Evolutionary conservation across 2,329 filamentous ascomycete species (phyloP).

Genomic region (Shiraia bambusicola): DNA sequence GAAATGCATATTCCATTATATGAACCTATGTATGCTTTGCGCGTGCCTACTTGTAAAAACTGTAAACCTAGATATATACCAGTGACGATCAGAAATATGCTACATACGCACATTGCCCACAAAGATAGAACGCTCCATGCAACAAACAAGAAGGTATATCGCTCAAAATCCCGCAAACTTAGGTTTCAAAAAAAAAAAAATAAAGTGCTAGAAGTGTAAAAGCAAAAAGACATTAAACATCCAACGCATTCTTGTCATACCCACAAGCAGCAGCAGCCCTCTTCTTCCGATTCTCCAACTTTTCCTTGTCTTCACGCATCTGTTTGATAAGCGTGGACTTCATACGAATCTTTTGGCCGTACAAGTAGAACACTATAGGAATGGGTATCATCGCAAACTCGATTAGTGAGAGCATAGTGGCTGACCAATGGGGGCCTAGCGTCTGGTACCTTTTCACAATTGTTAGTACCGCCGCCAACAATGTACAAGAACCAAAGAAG

Average conservation of each 20-base stretch:
- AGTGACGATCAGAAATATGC: too few relatives aligned
- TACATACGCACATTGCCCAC: too few relatives aligned
- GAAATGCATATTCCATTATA: too few relatives aligned
- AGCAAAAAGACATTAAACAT: too few relatives aligned
- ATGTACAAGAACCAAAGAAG: too few relatives aligned
- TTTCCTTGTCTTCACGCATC: constrained; percentile 49
- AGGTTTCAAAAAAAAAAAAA: too few relatives aligned
- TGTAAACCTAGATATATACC: too few relatives aligned
- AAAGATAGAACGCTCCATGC: too few relatives aligned
- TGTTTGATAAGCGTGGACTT: constrained; percentile 56
- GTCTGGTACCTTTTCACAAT: constrained; percentile 54
- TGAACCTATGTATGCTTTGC: too few relatives aligned
- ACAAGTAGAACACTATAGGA: constrained; percentile 73
- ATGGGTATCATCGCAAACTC: constrained; percentile 76
- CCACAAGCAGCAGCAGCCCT: constrained; percentile 20
- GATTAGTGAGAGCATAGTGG: constrained; percentile 71
- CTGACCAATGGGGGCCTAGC: constrained; percentile 76
- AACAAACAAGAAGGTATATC: not conserved
- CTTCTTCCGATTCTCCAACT: constrained; percentile 44
- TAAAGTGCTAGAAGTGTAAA: too few relatives aligned
- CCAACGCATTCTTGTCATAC: too few relatives aligned
- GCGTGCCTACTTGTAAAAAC: too few relatives aligned
- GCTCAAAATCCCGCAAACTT: not conserved
- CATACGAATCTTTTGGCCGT: constrained; percentile 58
- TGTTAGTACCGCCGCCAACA: constrained; percentile 3